These are phyloP conservation scores for Bathelium albidoporum DNA, from an alignment of 495 filamentous ascomycete species.

Conservation along the genomic window DNA sequence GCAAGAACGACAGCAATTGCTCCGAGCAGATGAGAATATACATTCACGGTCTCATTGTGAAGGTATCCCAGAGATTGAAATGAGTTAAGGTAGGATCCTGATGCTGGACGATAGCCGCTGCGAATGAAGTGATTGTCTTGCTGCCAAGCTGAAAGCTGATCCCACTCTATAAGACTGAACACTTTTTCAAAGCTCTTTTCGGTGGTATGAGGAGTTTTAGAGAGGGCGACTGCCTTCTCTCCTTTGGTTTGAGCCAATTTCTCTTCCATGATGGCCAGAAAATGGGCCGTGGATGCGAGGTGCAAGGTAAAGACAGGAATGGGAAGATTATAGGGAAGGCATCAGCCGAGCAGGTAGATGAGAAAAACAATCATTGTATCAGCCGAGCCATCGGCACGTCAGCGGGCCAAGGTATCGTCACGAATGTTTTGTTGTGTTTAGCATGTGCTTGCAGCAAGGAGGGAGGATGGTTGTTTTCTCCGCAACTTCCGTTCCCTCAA, in stretches of 20 bases:
- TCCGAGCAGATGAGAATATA: constrained; percentile 76
- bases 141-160: constrained; percentile 59
- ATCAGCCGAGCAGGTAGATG: too few relatives aligned
- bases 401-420: too few relatives aligned
- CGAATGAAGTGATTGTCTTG: constrained; percentile 70
- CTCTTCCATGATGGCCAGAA: constrained; percentile 17
- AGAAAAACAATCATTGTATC: too few relatives aligned
- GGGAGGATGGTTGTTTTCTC: not conserved
- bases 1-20: constrained; percentile 39
- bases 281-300: not conserved
- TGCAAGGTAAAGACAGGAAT: not conserved
- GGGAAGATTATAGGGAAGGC: not conserved
- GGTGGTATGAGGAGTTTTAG: not conserved
- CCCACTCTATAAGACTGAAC: constrained; percentile 40
- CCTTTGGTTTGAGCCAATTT: constrained; percentile 10
- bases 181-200: constrained; percentile 15
- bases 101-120: constrained; percentile 60
- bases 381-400: too few relatives aligned
- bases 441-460: too few relatives aligned
- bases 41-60: constrained; percentile 96
- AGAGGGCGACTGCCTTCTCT: not conserved
- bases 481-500: constrained; percentile 4
- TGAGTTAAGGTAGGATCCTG: constrained; percentile 53
- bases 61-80: constrained; percentile 57
- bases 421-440: too few relatives aligned